phyloP scores from a whole-genome alignment of 352 stramenopile genomes.

The Pythium volutum region DNA sequence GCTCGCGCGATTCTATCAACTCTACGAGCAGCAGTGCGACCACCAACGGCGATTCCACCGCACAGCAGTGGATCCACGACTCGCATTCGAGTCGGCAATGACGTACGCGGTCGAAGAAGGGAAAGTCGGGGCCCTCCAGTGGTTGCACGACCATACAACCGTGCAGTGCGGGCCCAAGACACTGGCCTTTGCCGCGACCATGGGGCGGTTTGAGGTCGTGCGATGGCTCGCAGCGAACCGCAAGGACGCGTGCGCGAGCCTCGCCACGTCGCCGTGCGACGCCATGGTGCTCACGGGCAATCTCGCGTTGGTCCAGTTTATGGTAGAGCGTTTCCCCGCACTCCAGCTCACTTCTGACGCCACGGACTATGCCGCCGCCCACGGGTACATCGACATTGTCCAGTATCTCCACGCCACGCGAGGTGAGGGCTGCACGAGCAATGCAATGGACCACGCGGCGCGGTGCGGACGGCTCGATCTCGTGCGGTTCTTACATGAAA shows the following conservation, averaged over 20 bases:
- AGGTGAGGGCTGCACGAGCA: conserved; percentile 16
- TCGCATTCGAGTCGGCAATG: conserved; percentile 2
- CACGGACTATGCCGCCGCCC: conserved; percentile 24
- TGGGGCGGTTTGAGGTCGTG: conserved; percentile 25
- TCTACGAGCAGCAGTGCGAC: background rate
- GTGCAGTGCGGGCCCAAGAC: background rate
- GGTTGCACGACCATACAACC: background rate
- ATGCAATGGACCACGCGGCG: conserved; percentile 21
- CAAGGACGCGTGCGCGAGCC: conserved; percentile 28
- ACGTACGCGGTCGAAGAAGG: background rate
- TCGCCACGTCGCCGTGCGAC: background rate
- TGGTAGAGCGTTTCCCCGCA: background rate
- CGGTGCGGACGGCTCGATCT: conserved; percentile 17
- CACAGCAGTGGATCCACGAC: background rate
- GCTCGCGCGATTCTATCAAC: conserved; percentile 4
- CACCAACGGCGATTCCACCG: background rate
- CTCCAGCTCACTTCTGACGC: conserved; percentile 10
- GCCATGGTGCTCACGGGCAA: background rate
- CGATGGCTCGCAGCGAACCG: conserved; percentile 30
- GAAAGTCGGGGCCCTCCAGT: background rate
- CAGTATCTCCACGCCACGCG: conserved; percentile 17
- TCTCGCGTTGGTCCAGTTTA: background rate
- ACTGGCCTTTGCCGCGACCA: conserved; percentile 19
- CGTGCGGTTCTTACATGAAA: conserved; percentile 19
- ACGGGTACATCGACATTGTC: conserved; percentile 21